Evolutionary conservation across 331 rosid genomes (phyloP).

Genomic region (Quercus phellos): DNA sequence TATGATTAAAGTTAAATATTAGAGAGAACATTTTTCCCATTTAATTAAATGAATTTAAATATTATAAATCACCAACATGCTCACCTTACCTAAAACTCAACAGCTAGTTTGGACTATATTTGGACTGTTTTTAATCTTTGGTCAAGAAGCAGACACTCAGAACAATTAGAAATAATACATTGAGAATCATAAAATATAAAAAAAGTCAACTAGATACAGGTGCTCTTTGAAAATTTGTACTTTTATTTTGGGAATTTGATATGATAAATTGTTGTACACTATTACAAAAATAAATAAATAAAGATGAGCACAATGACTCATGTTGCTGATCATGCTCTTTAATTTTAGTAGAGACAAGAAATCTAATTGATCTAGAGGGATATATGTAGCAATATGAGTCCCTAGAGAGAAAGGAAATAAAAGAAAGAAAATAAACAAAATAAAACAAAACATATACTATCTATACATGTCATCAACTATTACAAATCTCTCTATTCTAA

Average conservation of each 20-base stretch:
- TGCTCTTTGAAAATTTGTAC: too few relatives aligned
- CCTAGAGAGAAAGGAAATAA: neutral
- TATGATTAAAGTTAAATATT: too few relatives aligned
- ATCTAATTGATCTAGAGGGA: neutral
- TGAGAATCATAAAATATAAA: neutral
- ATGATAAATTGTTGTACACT: neutral
- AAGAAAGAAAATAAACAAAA: neutral
- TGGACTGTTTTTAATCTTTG: too few relatives aligned
- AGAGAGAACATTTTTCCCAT: too few relatives aligned
- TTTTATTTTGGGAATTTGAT: neutral
- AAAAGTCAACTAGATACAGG: neutral
- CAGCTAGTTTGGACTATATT: neutral
- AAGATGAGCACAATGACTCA: neutral
- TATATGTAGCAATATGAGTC: neutral
- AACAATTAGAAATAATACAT: neutral
- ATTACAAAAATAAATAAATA: neutral
- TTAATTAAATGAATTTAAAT: too few relatives aligned
- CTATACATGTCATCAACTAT: constrained; percentile 21
- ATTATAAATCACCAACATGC: neutral
- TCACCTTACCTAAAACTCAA: neutral
- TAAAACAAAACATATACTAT: neutral
- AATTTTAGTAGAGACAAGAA: neutral
- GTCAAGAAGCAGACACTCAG: neutral
- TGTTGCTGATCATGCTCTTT: neutral
- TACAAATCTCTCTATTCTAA: neutral